These are phyloP conservation scores for Groenewaldozyma auringiensis DNA, from an alignment of 1,139 yeast genomes.

Conservation along the genomic window DNA sequence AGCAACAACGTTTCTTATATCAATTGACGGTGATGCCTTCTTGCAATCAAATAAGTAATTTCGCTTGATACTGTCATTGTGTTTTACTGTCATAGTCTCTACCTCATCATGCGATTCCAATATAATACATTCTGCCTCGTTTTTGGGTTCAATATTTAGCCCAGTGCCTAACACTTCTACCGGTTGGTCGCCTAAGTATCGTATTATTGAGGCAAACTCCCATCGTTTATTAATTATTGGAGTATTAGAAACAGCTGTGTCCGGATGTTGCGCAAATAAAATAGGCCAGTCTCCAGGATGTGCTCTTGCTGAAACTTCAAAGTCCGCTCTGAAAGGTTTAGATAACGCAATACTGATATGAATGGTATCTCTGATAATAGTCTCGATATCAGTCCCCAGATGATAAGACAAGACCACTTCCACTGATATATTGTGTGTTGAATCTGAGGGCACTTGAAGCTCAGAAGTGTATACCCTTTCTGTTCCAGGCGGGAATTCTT, in stretches of 20 bases:
- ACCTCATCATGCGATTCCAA: conserved; percentile 12
- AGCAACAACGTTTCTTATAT: conserved; percentile 27
- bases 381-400: conserved; percentile 20
- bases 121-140: conserved; percentile 17
- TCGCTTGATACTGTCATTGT: conserved; percentile 23
- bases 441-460: conserved; percentile 17
- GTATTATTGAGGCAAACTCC: conserved; percentile 24
- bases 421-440: conserved; percentile 17
- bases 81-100: conserved; percentile 14
- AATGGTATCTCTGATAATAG: conserved; percentile 23
- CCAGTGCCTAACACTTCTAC: conserved; percentile 20
- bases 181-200: conserved; percentile 21
- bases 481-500: conserved; percentile 3
- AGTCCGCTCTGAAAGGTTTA: conserved; percentile 29
- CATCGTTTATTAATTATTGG: conserved; percentile 27
- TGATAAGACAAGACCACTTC: conserved; percentile 24
- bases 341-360: conserved; percentile 23
- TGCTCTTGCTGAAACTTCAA: conserved; percentile 28
- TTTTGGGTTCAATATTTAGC: conserved; percentile 13
- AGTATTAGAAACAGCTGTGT: conserved; percentile 9
- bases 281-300: conserved; percentile 32
- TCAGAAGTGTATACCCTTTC: background rate
- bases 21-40: conserved; percentile 19
- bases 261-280: conserved; percentile 25
- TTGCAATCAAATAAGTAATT: conserved; percentile 23